Evolutionary conservation across 352 stramenopile genomes (phyloP).

Genomic region (Phytophthora citrophthora): DNA sequence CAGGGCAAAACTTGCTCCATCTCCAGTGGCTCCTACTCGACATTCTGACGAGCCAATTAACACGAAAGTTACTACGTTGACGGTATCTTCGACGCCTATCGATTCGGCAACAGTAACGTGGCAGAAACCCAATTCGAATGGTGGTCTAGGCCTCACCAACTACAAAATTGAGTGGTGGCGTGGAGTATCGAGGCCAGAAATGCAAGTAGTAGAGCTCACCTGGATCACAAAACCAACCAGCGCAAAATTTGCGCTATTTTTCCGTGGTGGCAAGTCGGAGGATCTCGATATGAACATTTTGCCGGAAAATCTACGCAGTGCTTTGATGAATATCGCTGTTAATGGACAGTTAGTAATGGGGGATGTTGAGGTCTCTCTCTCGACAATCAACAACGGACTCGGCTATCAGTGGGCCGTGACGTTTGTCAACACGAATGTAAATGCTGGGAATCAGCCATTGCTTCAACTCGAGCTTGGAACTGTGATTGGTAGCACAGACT

Average conservation of each 20-base stretch:
- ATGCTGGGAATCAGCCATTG: constrained; percentile 63
- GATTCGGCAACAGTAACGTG: constrained; percentile 75
- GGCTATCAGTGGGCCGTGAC: constrained; percentile 85
- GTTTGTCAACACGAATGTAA: constrained; percentile 52
- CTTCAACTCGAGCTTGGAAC: constrained; percentile 59
- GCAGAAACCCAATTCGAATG: constrained; percentile 65
- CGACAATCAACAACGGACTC: constrained; percentile 56
- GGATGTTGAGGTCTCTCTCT: constrained; percentile 65
- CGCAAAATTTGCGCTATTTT: constrained; percentile 71
- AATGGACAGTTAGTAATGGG: constrained; percentile 28
- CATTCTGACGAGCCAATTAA: constrained; percentile 59
- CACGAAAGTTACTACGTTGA: constrained; percentile 66
- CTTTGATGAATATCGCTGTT: constrained; percentile 89
- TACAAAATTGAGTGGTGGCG: constrained; percentile 90
- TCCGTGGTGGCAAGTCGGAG: constrained; percentile 67
- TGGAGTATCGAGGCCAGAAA: constrained; percentile 50
- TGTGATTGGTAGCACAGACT: constrained; percentile 29
- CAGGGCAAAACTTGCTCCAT: constrained; percentile 63
- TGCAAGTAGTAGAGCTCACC: constrained; percentile 88
- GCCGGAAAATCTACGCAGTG: constrained; percentile 82
- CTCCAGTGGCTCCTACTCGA: constrained; percentile 56
- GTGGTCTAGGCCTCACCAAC: constrained; percentile 68
- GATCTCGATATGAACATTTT: constrained; percentile 77
- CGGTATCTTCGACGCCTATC: constrained; percentile 54
- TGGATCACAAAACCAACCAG: constrained; percentile 68